phyloP scores from a whole-genome alignment of 2,329 filamentous ascomycete genomes.

The Hymenoscyphus repandus region DNA sequence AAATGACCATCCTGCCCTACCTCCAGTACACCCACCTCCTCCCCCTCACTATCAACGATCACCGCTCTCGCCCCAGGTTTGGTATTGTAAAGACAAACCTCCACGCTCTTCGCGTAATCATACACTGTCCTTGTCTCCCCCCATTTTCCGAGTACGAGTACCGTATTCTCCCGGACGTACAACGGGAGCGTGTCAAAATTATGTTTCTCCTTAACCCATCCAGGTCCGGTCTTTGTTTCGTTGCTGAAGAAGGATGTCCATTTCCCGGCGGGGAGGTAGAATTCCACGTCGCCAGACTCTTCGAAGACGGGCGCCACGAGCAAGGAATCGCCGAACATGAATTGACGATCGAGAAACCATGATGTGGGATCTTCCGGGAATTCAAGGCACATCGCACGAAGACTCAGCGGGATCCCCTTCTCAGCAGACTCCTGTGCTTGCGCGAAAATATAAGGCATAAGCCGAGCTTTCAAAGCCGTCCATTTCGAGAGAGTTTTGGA shows the following conservation, averaged over 20 bases:
- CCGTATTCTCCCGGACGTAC: constrained; percentile 36
- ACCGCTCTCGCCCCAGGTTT: constrained; percentile 37
- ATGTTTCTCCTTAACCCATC: constrained; percentile 43
- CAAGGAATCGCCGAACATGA: constrained; percentile 54
- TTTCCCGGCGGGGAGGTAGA: constrained; percentile 48
- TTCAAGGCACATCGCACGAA: constrained; percentile 54
- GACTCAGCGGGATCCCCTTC: constrained; percentile 47
- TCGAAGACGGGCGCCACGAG: constrained; percentile 54
- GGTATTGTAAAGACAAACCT: constrained; percentile 43
- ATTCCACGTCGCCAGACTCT: constrained; percentile 49
- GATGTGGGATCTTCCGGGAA: constrained; percentile 55
- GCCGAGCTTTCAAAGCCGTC: constrained; percentile 42
- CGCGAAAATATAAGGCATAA: constrained; percentile 54
- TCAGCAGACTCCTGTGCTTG: constrained; percentile 44
- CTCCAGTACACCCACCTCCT: constrained; percentile 36
- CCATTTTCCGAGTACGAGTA: constrained; percentile 29
- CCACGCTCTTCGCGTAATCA: constrained; percentile 30
- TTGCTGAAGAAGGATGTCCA: constrained; percentile 47
- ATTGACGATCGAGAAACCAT: constrained; percentile 54
- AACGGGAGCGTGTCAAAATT: constrained; percentile 42
- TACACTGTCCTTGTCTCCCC: constrained; percentile 28
- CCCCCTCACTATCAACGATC: constrained; percentile 40
- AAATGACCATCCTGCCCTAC: constrained; percentile 38
- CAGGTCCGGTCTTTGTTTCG: constrained; percentile 36
- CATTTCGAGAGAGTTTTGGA: constrained; percentile 44